Base-by-base conservation (phyloP, 2,329 filamentous ascomycete genomes). In the Scedosporium dehoogii region DNA sequence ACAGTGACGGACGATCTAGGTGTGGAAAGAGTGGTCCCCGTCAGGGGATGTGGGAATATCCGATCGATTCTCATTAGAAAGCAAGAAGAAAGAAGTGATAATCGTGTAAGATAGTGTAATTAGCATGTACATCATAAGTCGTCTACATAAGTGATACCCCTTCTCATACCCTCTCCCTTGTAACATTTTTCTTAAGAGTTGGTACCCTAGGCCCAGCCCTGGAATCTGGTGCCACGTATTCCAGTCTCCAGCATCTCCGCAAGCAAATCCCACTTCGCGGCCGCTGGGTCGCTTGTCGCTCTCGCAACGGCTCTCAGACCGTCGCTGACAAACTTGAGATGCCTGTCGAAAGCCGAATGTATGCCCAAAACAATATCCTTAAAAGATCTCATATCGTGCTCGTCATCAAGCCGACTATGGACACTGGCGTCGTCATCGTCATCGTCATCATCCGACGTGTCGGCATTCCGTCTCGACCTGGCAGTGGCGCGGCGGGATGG, bases 301-400 rank as follows among this genome's bases (percentile, higher is more conserved):
- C 92, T 82, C 59, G 90, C 87, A 9, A 94, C 84, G 9, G 88
- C 88, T 61, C 87, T 84, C 65, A 97, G 71, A 0, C 90, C 91
- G 59, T 87, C 85, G 2, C 81, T 81, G 14, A 94, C 79, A 71
- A 96, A 96, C 0, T 81, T 77, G 29, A 92, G 69, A 58, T 89
- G 78, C 53, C 81, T 80, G 62, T 87, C 82, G 68, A 90, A 90
- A 59, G 90, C 82, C 1, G 72, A 73, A 62, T 81, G 82, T 56
- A 91, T 81, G 53, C 80, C 79, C 48, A 70, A 73, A 51, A 94
- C 70, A 2, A 80, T 75, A 25, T 82, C 75, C 7, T 73, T 68
- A 67, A 86, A 87, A 0, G 77, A 67, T 71, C 71, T 69, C 4
- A 79, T 72, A 44, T 70, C 25, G 53, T 67, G 59, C 3, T 42